These are phyloP conservation scores for Umbelopsis sp. DNA, from an alignment of 192 early-diverging fungal genomes.

Conservation along the genomic window DNA sequence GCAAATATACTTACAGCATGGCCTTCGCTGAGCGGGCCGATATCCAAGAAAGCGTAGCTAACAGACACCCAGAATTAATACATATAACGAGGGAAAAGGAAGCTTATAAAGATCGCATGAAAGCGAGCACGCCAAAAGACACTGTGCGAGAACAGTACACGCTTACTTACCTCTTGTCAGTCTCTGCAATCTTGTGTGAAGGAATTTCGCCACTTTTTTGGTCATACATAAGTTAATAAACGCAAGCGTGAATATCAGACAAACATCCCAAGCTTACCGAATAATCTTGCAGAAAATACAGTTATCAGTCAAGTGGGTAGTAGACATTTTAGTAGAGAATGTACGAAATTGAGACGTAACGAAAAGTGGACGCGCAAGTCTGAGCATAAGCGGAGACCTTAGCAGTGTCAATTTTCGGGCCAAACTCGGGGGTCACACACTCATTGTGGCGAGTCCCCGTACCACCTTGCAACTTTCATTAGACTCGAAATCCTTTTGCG, in stretches of 20 bases:
- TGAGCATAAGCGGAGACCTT: too few species aligned
- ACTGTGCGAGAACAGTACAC: too few species aligned
- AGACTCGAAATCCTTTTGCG: too few species aligned
- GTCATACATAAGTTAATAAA: background rate
- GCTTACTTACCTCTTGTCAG: slow-evolving; percentile 60
- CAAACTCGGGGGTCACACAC: too few species aligned
- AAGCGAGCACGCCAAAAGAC: too few species aligned
- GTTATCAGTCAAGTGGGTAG: slow-evolving; percentile 42
- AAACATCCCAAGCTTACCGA: slow-evolving; percentile 35
- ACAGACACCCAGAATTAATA: background rate
- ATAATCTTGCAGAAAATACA: slow-evolving; percentile 96
- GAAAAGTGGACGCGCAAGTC: background rate
- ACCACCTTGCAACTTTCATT: too few species aligned
- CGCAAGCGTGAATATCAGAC: background rate
- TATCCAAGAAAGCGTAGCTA: slow-evolving; percentile 81
- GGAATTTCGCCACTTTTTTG: slow-evolving; percentile 76
- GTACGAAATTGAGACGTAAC: background rate
- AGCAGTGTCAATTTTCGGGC: too few species aligned
- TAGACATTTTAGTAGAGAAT: slow-evolving; percentile 9
- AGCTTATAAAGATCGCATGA: background rate
- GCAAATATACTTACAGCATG: slow-evolving; percentile 58
- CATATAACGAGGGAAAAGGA: background rate
- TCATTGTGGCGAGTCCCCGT: too few species aligned
- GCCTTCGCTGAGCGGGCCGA: slow-evolving; percentile 74
- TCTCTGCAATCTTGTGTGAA: slow-evolving; percentile 82